A percentile compares a stretch with the other conserved stretches of the same genome.
Conservation (phyloP, 1,284 basidiomycete genomes). For the Fereydounia khargensis region DNA sequence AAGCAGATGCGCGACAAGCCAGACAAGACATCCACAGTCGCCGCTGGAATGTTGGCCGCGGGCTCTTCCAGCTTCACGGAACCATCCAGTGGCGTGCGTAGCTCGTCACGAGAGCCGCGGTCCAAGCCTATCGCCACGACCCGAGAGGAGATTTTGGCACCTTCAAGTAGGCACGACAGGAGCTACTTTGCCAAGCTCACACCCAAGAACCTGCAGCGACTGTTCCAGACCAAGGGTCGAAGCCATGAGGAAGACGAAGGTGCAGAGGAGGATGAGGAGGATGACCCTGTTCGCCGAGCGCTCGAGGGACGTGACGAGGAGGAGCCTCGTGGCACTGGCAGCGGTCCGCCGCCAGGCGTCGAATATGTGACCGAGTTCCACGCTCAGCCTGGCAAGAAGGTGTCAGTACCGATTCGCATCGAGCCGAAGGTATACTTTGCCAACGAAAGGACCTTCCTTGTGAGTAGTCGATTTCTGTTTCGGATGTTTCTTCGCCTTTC, state of each 20-base stretch:
- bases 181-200: constrained; percentile 54
- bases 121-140: constrained; percentile 16
- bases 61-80: constrained; percentile 2
- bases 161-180: constrained; percentile 48
- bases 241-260: constrained; percentile 23
- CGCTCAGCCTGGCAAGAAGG: constrained; percentile 82
- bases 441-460: constrained; percentile 72
- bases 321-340: constrained; percentile 64
- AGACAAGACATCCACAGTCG: constrained; percentile 25
- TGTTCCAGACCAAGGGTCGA: constrained; percentile 45
- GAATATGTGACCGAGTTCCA: constrained; percentile 71
- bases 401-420: constrained; percentile 86
- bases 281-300: constrained; percentile 46
- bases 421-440: constrained; percentile 99
- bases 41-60: constrained; percentile 30
- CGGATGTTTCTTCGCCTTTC: too few relatives aligned
- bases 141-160: constrained; percentile 51
- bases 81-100: neutral
- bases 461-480: too few relatives aligned
- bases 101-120: constrained; percentile 5
- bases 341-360: constrained; percentile 62
- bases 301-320: constrained; percentile 53
- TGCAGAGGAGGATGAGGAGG: constrained; percentile 46
- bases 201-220: constrained; percentile 47
- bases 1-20: constrained; percentile 36